Percentiles rank a stretch among this genome's conserved stretches.
phyloP scores from a whole-genome alignment of 2,329 filamentous ascomycete genomes.

The Rutstroemia sp. region DNA sequence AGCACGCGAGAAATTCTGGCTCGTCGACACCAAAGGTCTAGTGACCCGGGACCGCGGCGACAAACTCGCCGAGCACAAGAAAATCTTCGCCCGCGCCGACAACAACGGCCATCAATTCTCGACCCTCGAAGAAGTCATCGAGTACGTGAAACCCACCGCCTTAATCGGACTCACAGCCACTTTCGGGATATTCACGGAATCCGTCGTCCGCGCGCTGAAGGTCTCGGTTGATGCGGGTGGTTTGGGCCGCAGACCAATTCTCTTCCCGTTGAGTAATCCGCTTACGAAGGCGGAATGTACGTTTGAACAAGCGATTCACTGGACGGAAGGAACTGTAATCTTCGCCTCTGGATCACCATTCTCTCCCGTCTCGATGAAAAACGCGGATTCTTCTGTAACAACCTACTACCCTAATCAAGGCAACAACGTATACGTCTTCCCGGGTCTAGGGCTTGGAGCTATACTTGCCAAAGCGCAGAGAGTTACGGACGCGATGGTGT shows the following conservation, averaged over 20 bases:
- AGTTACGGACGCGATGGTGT: conserved; percentile 94
- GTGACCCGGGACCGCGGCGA: conserved; percentile 91
- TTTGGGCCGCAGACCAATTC: conserved; percentile 71
- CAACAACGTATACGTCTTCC: conserved; percentile 90
- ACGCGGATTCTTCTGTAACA: conserved; percentile 43
- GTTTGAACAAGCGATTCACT: conserved; percentile 83
- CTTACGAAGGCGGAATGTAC: conserved; percentile 96
- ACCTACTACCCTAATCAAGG: conserved; percentile 77
- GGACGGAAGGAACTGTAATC: conserved; percentile 85
- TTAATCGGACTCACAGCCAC: conserved; percentile 92
- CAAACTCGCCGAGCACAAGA: conserved; percentile 84
- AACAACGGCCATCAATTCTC: conserved; percentile 64
- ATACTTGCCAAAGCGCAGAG: conserved; percentile 83
- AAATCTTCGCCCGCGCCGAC: conserved; percentile 59
- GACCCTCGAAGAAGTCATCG: conserved; percentile 82
- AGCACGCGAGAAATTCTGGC: conserved; percentile 88
- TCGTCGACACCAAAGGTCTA: conserved; percentile 93
- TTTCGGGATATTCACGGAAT: conserved; percentile 87
- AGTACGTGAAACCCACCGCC: conserved; percentile 90
- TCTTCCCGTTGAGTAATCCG: conserved; percentile 96
- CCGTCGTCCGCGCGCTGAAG: conserved; percentile 67
- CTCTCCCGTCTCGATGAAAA: conserved; percentile 60
- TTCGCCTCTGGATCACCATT: conserved; percentile 97
- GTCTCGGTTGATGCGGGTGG: conserved; percentile 54
- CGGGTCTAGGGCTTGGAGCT: conserved; percentile 85